Evolutionary conservation across 805 yeast species (phyloP).

Genomic region (Kodamaea fukazawae): DNA sequence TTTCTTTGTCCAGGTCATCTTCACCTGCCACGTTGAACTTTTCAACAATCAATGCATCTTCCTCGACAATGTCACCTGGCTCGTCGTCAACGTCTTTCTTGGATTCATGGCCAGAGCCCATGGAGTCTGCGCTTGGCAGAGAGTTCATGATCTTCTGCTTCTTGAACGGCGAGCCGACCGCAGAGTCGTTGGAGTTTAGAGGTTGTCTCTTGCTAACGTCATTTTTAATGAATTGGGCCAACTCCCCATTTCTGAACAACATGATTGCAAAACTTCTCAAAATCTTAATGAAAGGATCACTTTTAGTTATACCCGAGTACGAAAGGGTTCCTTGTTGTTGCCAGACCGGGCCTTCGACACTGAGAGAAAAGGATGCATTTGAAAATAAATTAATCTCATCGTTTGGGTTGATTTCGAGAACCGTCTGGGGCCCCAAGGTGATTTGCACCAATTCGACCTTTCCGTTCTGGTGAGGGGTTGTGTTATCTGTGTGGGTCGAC

Average conservation of each 20-base stretch:
- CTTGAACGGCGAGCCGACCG: slow-evolving; percentile 2
- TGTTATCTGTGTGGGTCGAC: no score
- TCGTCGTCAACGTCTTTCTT: slow-evolving; percentile 13
- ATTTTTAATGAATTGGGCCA: slow-evolving; percentile 27
- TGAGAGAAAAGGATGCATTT: slow-evolving; percentile 33
- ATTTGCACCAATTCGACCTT: slow-evolving; percentile 14
- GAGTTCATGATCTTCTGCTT: slow-evolving; percentile 4
- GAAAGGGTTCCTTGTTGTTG: slow-evolving; percentile 42
- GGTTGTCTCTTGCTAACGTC: slow-evolving; percentile 14
- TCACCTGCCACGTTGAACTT: slow-evolving; percentile 19
- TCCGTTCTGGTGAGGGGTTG: no score
- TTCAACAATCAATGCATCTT: slow-evolving; percentile 27
- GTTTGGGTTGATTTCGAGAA: slow-evolving; percentile 29
- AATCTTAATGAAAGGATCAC: slow-evolving; percentile 38
- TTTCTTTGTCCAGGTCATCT: slow-evolving; percentile 8
- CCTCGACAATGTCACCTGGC: slow-evolving; percentile 21
- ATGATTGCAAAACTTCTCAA: slow-evolving; percentile 34
- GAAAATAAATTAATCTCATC: slow-evolving; percentile 34
- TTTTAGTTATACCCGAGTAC: slow-evolving; percentile 38
- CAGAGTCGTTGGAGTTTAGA: neutral
- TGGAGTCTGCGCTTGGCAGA: slow-evolving; percentile 4
- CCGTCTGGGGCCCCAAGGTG: slow-evolving; percentile 35
- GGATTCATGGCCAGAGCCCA: slow-evolving; percentile 5
- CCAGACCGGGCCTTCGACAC: slow-evolving; percentile 37
- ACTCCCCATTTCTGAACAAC: slow-evolving; percentile 33